phyloP scores from a whole-genome alignment of 192 early-diverging fungal genomes.

The Rhizophagus prolifer region DNA sequence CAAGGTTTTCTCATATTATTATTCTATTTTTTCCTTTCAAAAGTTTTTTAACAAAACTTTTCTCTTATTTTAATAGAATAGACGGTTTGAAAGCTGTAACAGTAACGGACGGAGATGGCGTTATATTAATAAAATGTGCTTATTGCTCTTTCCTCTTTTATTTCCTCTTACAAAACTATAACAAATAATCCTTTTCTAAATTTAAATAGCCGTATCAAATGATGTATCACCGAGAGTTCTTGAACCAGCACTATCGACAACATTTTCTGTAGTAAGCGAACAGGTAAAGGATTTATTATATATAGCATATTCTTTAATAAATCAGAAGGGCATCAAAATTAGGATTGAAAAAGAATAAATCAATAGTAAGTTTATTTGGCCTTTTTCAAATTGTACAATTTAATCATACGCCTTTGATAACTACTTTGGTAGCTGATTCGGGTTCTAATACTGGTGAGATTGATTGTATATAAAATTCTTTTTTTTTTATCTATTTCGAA shows the following conservation, averaged over 20 bases:
- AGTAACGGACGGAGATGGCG: slow-evolving; percentile 63
- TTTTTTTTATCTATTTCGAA: background rate
- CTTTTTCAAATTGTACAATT: slow-evolving; percentile 62
- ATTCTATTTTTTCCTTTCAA: background rate
- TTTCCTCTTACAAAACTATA: background rate
- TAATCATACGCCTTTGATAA: slow-evolving; percentile 58
- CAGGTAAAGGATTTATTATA: slow-evolving; percentile 51
- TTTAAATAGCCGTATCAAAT: slow-evolving; percentile 26
- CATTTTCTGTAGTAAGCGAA: slow-evolving; percentile 59
- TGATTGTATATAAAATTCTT: background rate
- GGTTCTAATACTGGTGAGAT: slow-evolving; percentile 58
- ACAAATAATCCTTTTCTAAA: background rate
- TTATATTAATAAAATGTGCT: slow-evolving; percentile 57
- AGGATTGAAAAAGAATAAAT: slow-evolving; percentile 59
- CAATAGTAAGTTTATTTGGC: slow-evolving; percentile 57
- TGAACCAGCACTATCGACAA: slow-evolving; percentile 57
- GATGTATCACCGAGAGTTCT: slow-evolving; percentile 43
- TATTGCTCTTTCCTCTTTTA: background rate
- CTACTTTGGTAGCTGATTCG: slow-evolving; percentile 56
- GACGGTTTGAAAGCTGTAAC: slow-evolving; percentile 34
- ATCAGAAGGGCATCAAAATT: slow-evolving; percentile 52
- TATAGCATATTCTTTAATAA: slow-evolving; percentile 40
- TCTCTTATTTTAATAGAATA: background rate
- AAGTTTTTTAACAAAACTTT: background rate
- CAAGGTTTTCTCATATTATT: background rate